Percentiles rank a stretch among this genome's conserved stretches.
These are phyloP conservation scores for Leccinum arenicola DNA, from an alignment of 768 basidiomycete species.

Conservation along the genomic window DNA sequence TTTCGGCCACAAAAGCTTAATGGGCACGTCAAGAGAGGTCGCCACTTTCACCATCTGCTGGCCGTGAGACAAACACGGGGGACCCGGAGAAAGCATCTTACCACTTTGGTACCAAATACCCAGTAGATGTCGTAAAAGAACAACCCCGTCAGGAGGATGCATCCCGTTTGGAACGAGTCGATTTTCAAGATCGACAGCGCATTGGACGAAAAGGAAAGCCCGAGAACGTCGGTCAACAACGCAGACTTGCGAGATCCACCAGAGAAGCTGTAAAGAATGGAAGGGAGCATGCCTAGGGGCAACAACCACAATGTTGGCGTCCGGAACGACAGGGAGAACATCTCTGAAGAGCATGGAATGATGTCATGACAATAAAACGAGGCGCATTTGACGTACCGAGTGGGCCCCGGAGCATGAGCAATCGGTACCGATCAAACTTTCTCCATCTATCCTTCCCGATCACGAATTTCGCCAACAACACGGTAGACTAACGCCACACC, in stretches of 20 bases:
- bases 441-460: conserved; percentile 58
- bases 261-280: conserved; percentile 57
- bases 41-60: conserved; percentile 90
- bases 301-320: conserved; percentile 56
- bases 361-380: neutral
- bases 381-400: conserved; percentile 36
- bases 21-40: conserved; percentile 84
- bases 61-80: conserved; percentile 1
- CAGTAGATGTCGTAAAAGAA: conserved; percentile 95
- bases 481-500: conserved; percentile 40
- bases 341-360: conserved; percentile 27
- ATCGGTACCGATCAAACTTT: conserved; percentile 45
- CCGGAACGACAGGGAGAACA: conserved; percentile 44
- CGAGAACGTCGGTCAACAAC: conserved; percentile 70
- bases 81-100: conserved; percentile 36
- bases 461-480: conserved; percentile 47
- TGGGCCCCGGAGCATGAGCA: conserved; percentile 45
- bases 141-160: conserved; percentile 75
- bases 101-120: conserved; percentile 88
- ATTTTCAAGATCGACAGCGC: conserved; percentile 77
- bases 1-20: conserved; percentile 89
- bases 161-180: conserved; percentile 88
- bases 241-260: conserved; percentile 52
- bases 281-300: conserved; percentile 62
- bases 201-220: conserved; percentile 79